Base-by-base conservation (phyloP, 23 red algal species). In the Gracilaria domingensis region DNA sequence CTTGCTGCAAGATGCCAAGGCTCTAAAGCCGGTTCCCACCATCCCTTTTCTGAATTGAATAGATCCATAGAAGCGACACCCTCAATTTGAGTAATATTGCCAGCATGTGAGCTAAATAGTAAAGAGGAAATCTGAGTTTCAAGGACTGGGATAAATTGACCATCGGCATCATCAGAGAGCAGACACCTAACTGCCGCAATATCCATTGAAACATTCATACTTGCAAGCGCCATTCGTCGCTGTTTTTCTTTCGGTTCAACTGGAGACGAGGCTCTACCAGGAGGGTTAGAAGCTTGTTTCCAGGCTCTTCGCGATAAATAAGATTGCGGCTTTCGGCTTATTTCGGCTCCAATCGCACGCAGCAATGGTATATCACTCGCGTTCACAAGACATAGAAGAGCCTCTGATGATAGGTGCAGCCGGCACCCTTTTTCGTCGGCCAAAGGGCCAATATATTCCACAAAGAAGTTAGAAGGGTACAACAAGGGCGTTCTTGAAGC, bases 1-100 rank as follows among this genome's bases (percentile, higher is more conserved):
- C 85, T 86, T 9, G 85, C 58, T 17, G 82, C 59, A 44, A 91
- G 56, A 75, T 76, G 42, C 91, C 91, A 98, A 36, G 58, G 73
- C 86, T 98, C 96, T 42, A 98, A 32, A 24, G 76, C 85, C 6
- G 96, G 96, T 84, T 93, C 96, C 96, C 96, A 98, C 91, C 91
- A 98, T 3, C 96, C 96, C 66, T 95, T 94, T 39, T 75, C 76
- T 11, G 83, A 34, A 75, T 98, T 85, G 75, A 95, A 98, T 9
- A 98, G 80, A 91, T 95, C 86, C 36, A 93, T 77, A 8, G 96
- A 69, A 42, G 95, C 44, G 23, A 79, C 58, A 30, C 88, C 60
- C 16, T 66, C 82, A 1, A 95, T 14, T 34, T 94, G 71, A 32
- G 80, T 50, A 18, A 96, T 87, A 30, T 61, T 74, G 4, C 73